Evolutionary conservation across 202 grass and related monocot genomes (phyloP).

Genomic region (Musa balbisiana): DNA sequence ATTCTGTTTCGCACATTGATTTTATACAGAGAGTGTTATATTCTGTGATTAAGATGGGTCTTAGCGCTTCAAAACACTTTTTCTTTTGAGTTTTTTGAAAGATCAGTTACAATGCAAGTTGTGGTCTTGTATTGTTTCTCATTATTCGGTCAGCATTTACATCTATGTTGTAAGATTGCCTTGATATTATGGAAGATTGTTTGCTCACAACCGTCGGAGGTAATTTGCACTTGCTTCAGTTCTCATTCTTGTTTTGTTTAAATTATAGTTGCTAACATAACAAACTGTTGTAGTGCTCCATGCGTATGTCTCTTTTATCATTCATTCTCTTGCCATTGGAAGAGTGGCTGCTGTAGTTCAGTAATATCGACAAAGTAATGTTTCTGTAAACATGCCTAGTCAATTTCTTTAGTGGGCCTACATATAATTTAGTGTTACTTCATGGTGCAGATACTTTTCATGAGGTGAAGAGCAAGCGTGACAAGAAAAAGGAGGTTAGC

Average conservation of each 20-base stretch:
- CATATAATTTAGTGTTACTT: background rate
- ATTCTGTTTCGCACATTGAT: too few relatives aligned
- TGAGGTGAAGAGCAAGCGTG: constrained; percentile 25
- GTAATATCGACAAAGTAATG: background rate
- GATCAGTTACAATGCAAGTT: background rate
- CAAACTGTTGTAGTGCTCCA: background rate
- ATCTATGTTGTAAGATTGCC: background rate
- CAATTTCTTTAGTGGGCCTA: background rate
- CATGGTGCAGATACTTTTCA: constrained; percentile 24
- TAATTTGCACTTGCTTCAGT: background rate
- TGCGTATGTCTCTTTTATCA: background rate
- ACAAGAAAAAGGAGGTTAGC: constrained; percentile 25
- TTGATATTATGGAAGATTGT: background rate
- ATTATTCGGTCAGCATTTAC: background rate
- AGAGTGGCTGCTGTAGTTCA: background rate
- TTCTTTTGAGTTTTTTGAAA: background rate
- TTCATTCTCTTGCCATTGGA: background rate
- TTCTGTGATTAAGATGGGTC: too few relatives aligned
- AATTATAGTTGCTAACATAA: background rate
- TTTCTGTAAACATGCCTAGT: background rate
- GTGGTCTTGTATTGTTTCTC: background rate
- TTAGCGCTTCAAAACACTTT: background rate
- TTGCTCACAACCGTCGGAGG: background rate
- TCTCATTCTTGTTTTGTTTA: background rate
- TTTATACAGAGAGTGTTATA: too few relatives aligned